Evolutionary conservation across 257 asterid species (phyloP).

Genomic region (Solanum gracilifrons): DNA sequence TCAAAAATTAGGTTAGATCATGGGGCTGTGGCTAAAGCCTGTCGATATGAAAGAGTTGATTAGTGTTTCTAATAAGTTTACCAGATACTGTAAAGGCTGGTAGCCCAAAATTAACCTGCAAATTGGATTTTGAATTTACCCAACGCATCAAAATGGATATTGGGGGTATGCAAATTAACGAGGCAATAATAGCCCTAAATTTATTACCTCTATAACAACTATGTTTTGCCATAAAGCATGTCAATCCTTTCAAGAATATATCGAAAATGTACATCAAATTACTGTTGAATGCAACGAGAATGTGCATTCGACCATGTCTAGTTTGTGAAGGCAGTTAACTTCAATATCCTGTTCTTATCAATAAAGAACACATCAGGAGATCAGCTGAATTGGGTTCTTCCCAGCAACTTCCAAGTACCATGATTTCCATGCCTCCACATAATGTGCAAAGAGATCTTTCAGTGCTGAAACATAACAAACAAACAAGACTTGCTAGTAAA

Average conservation of each 20-base stretch:
- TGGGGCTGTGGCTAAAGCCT: neutral
- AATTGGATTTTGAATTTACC: neutral
- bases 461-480: constrained; percentile 46
- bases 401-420: constrained; percentile 89
- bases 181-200: neutral
- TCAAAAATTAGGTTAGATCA: neutral
- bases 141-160: neutral
- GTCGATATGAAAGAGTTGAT: neutral
- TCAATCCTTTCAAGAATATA: neutral
- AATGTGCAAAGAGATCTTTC: constrained; percentile 83
- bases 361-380: constrained; percentile 19
- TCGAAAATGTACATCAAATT: neutral
- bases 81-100: neutral
- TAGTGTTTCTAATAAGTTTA: neutral
- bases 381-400: constrained; percentile 48
- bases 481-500: neutral
- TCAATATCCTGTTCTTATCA: neutral
- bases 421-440: constrained; percentile 85
- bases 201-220: neutral
- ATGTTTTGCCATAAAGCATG: neutral
- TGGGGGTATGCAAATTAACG: neutral
- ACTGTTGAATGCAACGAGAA: constrained; percentile 23
- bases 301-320: constrained; percentile 28
- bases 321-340: constrained; percentile 1
- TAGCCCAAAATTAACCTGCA: neutral